phyloP scores from a whole-genome alignment of 2,329 filamentous ascomycete species.

The Elsinoe fawcettii region DNA sequence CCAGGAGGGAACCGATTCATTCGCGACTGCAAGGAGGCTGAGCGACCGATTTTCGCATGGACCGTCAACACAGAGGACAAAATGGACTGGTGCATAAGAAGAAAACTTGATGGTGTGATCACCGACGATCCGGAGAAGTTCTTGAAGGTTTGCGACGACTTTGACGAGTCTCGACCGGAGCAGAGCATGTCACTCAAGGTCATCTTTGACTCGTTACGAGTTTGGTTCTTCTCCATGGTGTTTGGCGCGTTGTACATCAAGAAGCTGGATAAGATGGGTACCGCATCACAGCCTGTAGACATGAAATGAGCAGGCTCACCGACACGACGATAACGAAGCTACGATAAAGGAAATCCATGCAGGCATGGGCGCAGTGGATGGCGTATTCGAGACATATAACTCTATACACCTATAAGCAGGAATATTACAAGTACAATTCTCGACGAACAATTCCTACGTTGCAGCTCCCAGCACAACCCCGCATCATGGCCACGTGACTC shows the following conservation, averaged over 20 bases:
- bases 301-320: conserved; percentile 2
- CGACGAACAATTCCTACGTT: not conserved
- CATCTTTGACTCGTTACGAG: conserved; percentile 16
- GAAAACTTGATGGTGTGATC: conserved; percentile 67
- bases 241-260: conserved; percentile 17
- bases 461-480: not conserved
- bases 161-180: conserved; percentile 32
- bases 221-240: conserved; percentile 17
- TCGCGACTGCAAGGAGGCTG: conserved; percentile 29
- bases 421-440: not conserved
- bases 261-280: conserved; percentile 1
- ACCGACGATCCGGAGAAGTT: conserved; percentile 73
- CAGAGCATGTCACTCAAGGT: conserved; percentile 24
- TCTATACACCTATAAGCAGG: not conserved
- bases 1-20: conserved; percentile 61
- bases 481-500: not conserved
- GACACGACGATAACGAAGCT: conserved; percentile 1
- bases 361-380: conserved; percentile 1
- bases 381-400: not conserved
- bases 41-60: conserved; percentile 68
- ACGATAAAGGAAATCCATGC: not conserved
- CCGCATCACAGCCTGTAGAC: not conserved
- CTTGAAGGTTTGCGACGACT: conserved; percentile 49
- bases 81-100: conserved; percentile 73
- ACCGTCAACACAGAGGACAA: conserved; percentile 71